Evolutionary conservation across 768 basidiomycete genomes (phyloP), one percentile per base, ranked within the genome.

Genomic region (Tulasnella calospora): DNA sequence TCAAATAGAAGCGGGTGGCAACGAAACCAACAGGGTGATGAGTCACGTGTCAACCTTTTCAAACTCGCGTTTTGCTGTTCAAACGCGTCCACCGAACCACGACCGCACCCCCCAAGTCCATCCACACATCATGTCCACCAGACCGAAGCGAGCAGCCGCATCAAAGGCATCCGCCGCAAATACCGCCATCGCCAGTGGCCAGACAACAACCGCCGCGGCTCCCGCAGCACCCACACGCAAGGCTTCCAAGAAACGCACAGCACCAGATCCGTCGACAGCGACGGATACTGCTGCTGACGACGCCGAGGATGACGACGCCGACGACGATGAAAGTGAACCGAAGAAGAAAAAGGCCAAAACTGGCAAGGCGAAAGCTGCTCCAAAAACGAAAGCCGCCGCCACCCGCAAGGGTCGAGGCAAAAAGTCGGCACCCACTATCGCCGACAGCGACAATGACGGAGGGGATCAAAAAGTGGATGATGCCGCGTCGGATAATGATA

Each of bases 341-440:
- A 71, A 78, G 41, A 70, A 47, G 69, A 78, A 78, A 44, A 70
- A 72, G 38, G 70, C 77, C 19, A 78, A 78, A 78, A 78, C 67
- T 35, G 61, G 8, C 10, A 61, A 38, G 36, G 36, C 23, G 44
- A 75, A 61, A 36, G 38, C 46, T 8, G 41, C 74, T 36, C 23
- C 44, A 17, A 75, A 47, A 38, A 36, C 74, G 27, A 57, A 36
- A 61, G 21, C 55, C 8, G 61, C 61, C 27, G 23, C 55, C 27
- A 27, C 27, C 27, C 61, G 61, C 21, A 75, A 47, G n/a, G 46
- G 51, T 12, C 74, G 46, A 5, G 55, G 38, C 15, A 75, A 36
- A 27, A 47, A 47, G 19, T 46, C 71, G 7, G 74, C 46, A 61
- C 61, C 61, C 27, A 55, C 38, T 10, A n/a, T 41, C 47, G 46